Conservation (phyloP, 176 grass and related monocot species). For the Areca catechu region DNA sequence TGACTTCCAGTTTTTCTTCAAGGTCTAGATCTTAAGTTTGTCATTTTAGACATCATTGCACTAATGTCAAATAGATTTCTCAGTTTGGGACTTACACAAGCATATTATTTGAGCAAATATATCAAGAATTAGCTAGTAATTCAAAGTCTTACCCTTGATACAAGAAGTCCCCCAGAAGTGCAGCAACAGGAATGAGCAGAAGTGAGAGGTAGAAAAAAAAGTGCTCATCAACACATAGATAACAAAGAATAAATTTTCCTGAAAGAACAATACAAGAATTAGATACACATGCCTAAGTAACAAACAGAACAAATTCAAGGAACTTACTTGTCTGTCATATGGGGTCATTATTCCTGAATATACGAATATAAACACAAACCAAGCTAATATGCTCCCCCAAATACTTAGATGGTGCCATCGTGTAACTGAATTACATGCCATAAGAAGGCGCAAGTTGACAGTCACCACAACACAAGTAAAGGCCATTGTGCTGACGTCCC, state of each 20-base stretch:
- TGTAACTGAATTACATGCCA: constrained; percentile 89
- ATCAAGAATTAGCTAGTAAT: too few species aligned
- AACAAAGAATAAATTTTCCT: constrained; percentile 98
- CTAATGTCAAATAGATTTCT: too few species aligned
- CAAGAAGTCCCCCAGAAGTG: constrained; percentile 89
- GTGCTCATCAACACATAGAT: constrained; percentile 99
- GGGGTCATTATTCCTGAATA: constrained; percentile 90
- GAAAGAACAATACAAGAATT: constrained; percentile 29
- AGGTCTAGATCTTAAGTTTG: too few species aligned
- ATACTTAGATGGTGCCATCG: constrained; percentile 94
- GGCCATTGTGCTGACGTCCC: constrained; percentile 98
- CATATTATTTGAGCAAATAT: too few species aligned
- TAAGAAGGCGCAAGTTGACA: constrained; percentile 92
- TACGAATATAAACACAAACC: constrained; percentile 97
- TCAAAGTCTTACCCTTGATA: constrained; percentile 65
- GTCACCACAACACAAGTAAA: constrained; percentile 96
- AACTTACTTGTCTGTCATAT: constrained; percentile 81
- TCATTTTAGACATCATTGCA: too few species aligned
- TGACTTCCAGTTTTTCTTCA: too few species aligned
- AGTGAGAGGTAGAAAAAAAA: constrained; percentile 89
- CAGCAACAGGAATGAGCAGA: constrained; percentile 73
- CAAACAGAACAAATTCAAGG: neutral
- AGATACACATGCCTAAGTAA: neutral
- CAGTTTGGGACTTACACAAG: too few species aligned
- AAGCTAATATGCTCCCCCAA: constrained; percentile 76